Percentiles rank a stretch among this genome's conserved stretches.
Evolutionary conservation across 371 early-diverging fungal species (phyloP).

Genomic region (Rhizomucor miehei): DNA sequence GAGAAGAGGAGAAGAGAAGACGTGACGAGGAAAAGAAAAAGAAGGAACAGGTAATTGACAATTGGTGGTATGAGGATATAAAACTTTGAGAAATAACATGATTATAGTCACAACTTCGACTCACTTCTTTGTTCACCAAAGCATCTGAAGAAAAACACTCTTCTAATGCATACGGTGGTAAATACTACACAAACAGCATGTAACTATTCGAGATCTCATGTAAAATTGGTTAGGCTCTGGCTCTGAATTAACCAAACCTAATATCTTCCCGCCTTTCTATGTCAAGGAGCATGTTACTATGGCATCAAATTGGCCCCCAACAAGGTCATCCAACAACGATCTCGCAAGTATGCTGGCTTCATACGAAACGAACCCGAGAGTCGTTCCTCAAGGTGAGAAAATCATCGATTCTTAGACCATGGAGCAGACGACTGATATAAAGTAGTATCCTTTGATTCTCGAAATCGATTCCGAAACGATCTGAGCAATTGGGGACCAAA

Average conservation of each 20-base stretch:
- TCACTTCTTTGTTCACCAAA: constrained; percentile 42
- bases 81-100: too few relatives aligned
- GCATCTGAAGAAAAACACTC: constrained; percentile 17
- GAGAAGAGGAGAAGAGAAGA: constrained; percentile 38
- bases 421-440: neutral
- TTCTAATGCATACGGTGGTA: constrained; percentile 2
- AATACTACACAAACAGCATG: neutral
- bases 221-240: neutral
- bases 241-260: constrained; percentile 4
- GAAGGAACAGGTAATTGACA: constrained; percentile 32
- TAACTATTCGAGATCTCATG: neutral
- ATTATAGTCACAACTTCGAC: constrained; percentile 36
- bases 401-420: neutral
- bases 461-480: neutral
- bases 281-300: constrained; percentile 54
- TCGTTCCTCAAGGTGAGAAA: constrained; percentile 3
- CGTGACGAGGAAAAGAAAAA: constrained; percentile 39
- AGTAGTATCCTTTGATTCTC: too few relatives aligned
- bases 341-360: constrained; percentile 21
- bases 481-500: constrained; percentile 4
- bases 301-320: constrained; percentile 29
- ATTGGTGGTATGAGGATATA: too few relatives aligned
- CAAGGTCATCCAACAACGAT: constrained; percentile 16
- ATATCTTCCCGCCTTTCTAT: constrained; percentile 68
- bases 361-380: constrained; percentile 1